These are phyloP conservation scores for Verbascum thapsus DNA, from an alignment of 257 asterid species.

Conservation along the genomic window DNA sequence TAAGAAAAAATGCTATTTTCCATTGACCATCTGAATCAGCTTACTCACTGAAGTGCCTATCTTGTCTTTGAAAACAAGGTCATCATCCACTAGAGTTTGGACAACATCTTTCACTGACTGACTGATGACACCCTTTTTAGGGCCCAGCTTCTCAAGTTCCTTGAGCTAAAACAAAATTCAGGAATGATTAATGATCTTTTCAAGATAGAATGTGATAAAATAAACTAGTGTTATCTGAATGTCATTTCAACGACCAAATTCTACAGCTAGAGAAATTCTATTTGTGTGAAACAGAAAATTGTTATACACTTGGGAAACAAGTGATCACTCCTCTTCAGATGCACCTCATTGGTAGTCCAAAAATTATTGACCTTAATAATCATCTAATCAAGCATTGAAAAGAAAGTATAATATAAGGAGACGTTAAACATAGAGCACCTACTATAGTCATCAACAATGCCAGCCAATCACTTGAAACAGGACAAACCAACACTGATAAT, in stretches of 20 bases:
- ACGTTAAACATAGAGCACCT: slow-evolving; percentile 3
- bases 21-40: slow-evolving; percentile 26
- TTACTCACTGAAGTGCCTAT: slow-evolving; percentile 95
- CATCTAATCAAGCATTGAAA: slow-evolving; percentile 8
- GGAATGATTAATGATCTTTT: slow-evolving; percentile 17
- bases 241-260: slow-evolving; percentile 1
- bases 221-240: background rate
- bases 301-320: background rate
- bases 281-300: slow-evolving; percentile 13
- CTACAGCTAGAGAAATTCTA: background rate
- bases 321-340: background rate
- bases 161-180: slow-evolving; percentile 59
- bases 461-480: slow-evolving; percentile 13
- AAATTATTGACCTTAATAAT: slow-evolving; percentile 8
- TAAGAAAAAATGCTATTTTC: background rate
- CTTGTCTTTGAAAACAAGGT: slow-evolving; percentile 94
- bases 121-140: slow-evolving; percentile 87
- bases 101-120: slow-evolving; percentile 97
- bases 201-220: slow-evolving; percentile 15
- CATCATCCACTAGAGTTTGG: slow-evolving; percentile 91
- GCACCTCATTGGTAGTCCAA: background rate
- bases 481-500: slow-evolving; percentile 3
- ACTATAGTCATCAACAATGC: slow-evolving; percentile 12
- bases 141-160: slow-evolving; percentile 93
- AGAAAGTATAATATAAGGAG: background rate